Base-by-base conservation (phyloP, 768 basidiomycete species). In the Calocybe gangraenosa region DNA sequence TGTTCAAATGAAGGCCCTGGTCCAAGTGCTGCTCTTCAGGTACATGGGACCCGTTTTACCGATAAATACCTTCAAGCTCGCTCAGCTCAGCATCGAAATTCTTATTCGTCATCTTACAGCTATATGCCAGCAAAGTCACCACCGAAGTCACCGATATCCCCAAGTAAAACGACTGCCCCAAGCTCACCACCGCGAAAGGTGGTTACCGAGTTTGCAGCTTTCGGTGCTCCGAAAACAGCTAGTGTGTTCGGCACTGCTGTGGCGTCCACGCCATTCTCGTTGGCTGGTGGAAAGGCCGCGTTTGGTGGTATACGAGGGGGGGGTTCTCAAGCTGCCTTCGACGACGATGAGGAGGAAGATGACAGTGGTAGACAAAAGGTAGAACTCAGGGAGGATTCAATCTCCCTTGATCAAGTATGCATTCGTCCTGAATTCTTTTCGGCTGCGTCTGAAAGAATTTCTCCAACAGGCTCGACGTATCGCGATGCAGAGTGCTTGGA, bases 1-100 rank as follows among this genome's bases (percentile, higher is more conserved):
- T 28, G 25, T 11, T 28, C 11, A 6, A 28, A 6, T 11, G 11
- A 11, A 28, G 11, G 25, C 11, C 6, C 11, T 28, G 25, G 11
- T 28, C 25, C 25, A 6, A 28, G 5, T 11, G 25, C 6, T 11
- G 25, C 35, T 32, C 31, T 25, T 45, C 41, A 96, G 93, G 88
- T 96, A 37, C 82, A 84, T 39, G 92, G 91, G n/a, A 90, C 92
- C 33, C 87, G 95, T 2, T 95, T 97, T 70, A 97, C 95, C 15
- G 94, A 98, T 54, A 94, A 95, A 64, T 98, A 97, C 64, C 77
- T 94, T 20, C 79, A 83, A 54, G 81, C 85, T 23, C 77, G 87
- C 38, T 76, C 83, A 56, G 60, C 76, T 17, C 63, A 78, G 46
- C 67, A 73, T 25, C 77, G 86, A 32, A 69, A 66, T 48, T 70